Conservation (phyloP, 73 alveolate genomes). For the Stentor roeselii region DNA sequence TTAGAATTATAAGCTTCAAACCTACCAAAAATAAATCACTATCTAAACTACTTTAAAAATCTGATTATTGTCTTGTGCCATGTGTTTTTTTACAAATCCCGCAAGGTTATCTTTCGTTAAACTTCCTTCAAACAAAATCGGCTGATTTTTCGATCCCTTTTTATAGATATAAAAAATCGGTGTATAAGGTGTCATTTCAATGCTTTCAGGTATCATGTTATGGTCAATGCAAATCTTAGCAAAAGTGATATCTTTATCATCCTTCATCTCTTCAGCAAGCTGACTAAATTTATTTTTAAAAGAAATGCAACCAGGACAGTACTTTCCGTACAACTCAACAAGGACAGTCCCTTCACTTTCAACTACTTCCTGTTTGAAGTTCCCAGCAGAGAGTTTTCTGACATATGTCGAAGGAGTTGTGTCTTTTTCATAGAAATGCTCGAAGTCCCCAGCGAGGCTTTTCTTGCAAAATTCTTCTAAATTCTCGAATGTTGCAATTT, state of each 20-base stretch:
- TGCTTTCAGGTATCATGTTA: constrained; percentile 9
- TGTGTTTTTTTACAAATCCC: background rate
- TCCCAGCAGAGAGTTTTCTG: background rate
- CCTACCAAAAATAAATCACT: background rate
- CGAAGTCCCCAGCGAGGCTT: background rate
- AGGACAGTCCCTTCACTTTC: background rate
- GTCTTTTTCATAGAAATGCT: constrained; percentile 4
- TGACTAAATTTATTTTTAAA: background rate
- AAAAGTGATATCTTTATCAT: background rate
- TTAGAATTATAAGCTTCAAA: background rate
- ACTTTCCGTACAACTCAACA: constrained; percentile 19
- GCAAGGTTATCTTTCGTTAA: background rate
- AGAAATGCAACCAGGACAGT: constrained; percentile 16
- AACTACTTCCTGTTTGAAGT: background rate
- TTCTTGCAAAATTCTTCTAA: background rate
- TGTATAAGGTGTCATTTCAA: background rate
- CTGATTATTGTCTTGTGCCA: background rate
- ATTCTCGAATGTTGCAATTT: background rate
- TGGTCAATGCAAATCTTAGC: constrained; percentile 9
- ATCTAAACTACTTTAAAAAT: background rate
- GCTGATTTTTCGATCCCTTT: constrained; percentile 1
- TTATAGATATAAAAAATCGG: constrained; percentile 11
- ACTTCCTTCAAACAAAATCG: constrained; percentile 5
- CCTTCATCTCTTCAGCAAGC: background rate
- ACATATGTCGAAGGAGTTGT: background rate